phyloP scores from a whole-genome alignment of 2,329 filamentous ascomycete genomes.

The Aspergillaceae sp. region DNA sequence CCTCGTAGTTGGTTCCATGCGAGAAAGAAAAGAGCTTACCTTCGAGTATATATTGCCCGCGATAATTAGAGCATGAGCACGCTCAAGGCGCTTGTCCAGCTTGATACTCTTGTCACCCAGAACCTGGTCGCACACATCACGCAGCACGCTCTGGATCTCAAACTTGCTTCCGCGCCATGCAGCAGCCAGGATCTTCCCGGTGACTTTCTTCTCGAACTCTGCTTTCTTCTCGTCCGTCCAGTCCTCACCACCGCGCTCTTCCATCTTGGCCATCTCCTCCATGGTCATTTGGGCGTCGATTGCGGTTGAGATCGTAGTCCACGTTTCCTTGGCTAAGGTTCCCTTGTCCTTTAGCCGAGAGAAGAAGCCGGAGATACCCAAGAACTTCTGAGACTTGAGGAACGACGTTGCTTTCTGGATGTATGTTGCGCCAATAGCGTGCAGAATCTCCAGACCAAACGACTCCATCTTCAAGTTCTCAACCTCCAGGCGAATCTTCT shows the following conservation, averaged over 20 bases:
- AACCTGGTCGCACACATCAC: conserved; percentile 87
- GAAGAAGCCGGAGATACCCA: conserved; percentile 93
- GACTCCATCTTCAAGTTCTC: conserved; percentile 99
- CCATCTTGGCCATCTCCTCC: conserved; percentile 96
- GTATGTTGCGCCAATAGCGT: conserved; percentile 90
- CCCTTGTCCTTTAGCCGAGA: conserved; percentile 92
- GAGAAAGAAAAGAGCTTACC: conserved; percentile 44
- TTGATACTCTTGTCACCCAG: conserved; percentile 71
- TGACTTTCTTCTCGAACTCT: conserved; percentile 91
- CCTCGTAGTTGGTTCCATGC: no score
- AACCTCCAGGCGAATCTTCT: conserved; percentile 88
- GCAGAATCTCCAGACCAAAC: conserved; percentile 90
- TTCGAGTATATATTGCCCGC: conserved; percentile 83
- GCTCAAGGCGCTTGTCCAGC: conserved; percentile 76
- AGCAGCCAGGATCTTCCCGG: conserved; percentile 93
- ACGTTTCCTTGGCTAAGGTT: conserved; percentile 92
- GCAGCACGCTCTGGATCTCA: conserved; percentile 91
- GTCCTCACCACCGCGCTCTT: conserved; percentile 88
- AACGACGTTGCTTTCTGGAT: conserved; percentile 77
- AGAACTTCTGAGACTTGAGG: conserved; percentile 91
- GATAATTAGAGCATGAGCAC: conserved; percentile 80
- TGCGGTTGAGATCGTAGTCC: conserved; percentile 92
- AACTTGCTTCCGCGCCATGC: conserved; percentile 96
- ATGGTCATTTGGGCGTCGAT: conserved; percentile 97
- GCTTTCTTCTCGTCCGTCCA: conserved; percentile 97